A percentile compares a stretch with the other conserved stretches of the same genome.
Conservation (phyloP, 2,329 filamentous ascomycete genomes). For the Penicillium decumbens region DNA sequence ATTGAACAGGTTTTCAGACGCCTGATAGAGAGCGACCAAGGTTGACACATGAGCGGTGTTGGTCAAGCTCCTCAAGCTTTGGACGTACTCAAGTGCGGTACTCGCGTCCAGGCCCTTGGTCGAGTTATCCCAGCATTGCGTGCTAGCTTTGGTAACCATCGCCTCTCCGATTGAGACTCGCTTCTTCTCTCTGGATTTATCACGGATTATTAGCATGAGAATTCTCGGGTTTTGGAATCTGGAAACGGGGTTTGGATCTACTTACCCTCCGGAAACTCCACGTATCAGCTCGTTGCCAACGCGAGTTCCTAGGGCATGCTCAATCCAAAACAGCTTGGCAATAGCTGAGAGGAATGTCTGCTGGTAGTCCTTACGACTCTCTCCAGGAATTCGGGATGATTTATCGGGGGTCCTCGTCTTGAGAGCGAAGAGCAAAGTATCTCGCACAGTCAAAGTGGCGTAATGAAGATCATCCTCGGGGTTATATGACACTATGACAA, state of each 20-base stretch:
- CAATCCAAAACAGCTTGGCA: slow-evolving; percentile 67
- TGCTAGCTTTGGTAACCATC: slow-evolving; percentile 59
- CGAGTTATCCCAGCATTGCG: slow-evolving; percentile 72
- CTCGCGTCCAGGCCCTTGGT: slow-evolving; percentile 69
- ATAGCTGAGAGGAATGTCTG: slow-evolving; percentile 62
- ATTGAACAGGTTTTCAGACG: slow-evolving; percentile 49
- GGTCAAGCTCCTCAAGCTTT: slow-evolving; percentile 60
- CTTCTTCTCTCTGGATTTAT: slow-evolving; percentile 56
- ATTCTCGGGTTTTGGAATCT: neutral
- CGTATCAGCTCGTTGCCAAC: slow-evolving; percentile 71
- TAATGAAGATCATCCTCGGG: slow-evolving; percentile 75
- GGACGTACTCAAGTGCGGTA: slow-evolving; percentile 68
- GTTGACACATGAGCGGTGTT: slow-evolving; percentile 61
- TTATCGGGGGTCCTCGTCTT: slow-evolving; percentile 64
- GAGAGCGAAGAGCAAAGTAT: slow-evolving; percentile 69
- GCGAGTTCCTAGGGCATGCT: slow-evolving; percentile 66
- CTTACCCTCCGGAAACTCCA: slow-evolving; percentile 60
- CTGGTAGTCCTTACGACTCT: slow-evolving; percentile 57
- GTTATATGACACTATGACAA: slow-evolving; percentile 62
- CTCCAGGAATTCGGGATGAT: slow-evolving; percentile 55
- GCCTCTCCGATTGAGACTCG: slow-evolving; percentile 79
- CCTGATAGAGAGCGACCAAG: slow-evolving; percentile 68
- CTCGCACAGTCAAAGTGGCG: slow-evolving; percentile 68
- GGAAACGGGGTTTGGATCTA: neutral
- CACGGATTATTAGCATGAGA: neutral